phyloP scores from a whole-genome alignment of 257 asterid species.

The Apocynum venetum region DNA sequence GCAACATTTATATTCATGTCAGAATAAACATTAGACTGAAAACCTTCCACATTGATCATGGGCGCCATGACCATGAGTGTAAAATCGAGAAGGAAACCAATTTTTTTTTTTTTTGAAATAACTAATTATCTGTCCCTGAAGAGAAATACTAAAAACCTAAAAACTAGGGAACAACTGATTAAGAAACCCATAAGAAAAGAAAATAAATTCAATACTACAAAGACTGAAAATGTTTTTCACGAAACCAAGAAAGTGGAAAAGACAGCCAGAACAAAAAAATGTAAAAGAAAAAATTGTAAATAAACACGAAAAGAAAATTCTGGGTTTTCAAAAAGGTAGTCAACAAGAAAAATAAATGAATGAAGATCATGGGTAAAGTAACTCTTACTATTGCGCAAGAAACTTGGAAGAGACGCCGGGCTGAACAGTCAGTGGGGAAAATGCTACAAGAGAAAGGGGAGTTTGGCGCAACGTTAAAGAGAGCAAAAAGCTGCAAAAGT shows the following conservation, averaged over 20 bases:
- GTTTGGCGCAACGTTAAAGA: not conserved
- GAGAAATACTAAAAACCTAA: not conserved
- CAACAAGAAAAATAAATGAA: not conserved
- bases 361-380: not conserved
- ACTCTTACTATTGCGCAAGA: not conserved
- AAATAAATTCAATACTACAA: not conserved
- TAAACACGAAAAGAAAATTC: not conserved
- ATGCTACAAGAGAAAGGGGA: not conserved
- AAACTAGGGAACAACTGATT: not conserved
- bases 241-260: not conserved
- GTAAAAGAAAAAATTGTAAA: not conserved
- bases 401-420: not conserved
- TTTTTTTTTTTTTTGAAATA: not conserved
- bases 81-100: not conserved
- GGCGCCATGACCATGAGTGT: not conserved
- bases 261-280: not conserved
- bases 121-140: not conserved
- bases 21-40: not conserved
- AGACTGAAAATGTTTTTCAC: not conserved
- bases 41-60: not conserved
- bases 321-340: not conserved
- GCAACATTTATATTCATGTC: not conserved
- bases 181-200: not conserved
- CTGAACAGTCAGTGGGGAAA: not conserved
- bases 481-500: not conserved